Base-by-base conservation (phyloP, 768 basidiomycete genomes). In the Candolleomyces eurysporus region DNA sequence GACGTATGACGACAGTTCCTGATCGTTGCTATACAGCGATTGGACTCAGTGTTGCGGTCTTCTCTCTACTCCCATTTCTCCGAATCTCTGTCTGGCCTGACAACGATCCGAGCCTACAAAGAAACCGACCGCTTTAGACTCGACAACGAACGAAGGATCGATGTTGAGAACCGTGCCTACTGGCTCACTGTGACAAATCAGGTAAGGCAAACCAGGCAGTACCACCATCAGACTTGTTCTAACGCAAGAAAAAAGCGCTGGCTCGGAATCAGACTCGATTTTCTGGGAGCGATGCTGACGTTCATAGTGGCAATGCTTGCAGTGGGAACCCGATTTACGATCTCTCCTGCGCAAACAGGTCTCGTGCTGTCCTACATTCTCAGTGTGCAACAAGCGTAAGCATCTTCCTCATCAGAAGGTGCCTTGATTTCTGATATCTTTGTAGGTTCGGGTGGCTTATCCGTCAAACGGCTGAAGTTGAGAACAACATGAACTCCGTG, bases 401-500 rank as follows among this genome's bases (percentile, higher is more conserved):
- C 71, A 9, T 17, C 26, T 58, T 8, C 21, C 14, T 43, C 30
- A 32, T 48, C 5, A 21, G 58, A 19, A 21, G 6, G 22, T 26
- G 49, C 42, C 22, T 52, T 52, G 36, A 52, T 48, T 50, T 48
- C 60, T 65, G 32, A 67, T 56, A 17, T 21, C 46, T 8, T 50
- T 36, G 40, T 10, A 88, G 85, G 65, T 90, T 92, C 65, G 85
- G 85, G 21, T 92, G 85, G 86, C 81, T 91, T 72, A 84, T 90
- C 46, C 85, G 89, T 9, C 90, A 92, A 72, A 81, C 80, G 43
- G 87, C 90, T 3, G 94, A 96, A 70, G 88, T 95, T 11, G 94
- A 96, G 73, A 96, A 97, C 72, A 84, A 95, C 72, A 94, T 96
- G 91, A 94, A 94, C 70, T 85, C 87, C n/a, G 90, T 92, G 8